phyloP scores from a whole-genome alignment of 257 asterid species.

The Solanum pinnatisectum region DNA sequence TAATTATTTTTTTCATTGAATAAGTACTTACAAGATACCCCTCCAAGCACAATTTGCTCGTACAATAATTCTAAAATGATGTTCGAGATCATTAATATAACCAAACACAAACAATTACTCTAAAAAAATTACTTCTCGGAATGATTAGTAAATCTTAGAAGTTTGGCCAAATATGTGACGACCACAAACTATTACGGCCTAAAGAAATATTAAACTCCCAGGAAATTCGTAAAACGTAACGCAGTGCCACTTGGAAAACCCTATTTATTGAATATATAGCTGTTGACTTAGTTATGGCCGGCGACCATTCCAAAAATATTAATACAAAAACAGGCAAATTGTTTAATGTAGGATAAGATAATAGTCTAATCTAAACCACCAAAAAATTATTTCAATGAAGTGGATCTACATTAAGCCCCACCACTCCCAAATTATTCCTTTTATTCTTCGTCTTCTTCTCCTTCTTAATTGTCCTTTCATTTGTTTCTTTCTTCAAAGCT shows the following conservation, averaged over 20 bases:
- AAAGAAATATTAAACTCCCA: not conserved
- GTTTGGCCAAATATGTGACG: no score
- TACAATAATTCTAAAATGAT: no score
- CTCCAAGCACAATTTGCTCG: no score
- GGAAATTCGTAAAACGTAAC: not conserved
- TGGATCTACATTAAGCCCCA: not conserved
- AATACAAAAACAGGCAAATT: not conserved
- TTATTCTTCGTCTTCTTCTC: conserved; percentile 1
- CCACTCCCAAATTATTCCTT: conserved; percentile 14
- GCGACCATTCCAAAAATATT: not conserved
- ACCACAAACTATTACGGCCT: no score
- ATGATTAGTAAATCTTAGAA: not conserved
- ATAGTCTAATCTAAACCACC: not conserved
- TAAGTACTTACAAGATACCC: not conserved
- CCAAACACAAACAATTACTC: not conserved
- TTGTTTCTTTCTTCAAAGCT: conserved; percentile 27
- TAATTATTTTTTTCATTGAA: not conserved
- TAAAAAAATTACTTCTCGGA: no score
- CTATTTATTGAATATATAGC: not conserved
- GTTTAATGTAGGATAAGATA: not conserved
- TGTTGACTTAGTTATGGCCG: not conserved
- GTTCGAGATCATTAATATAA: no score
- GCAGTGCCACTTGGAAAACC: not conserved
- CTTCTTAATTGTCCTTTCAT: conserved; percentile 32
- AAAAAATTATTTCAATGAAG: not conserved